Base-by-base conservation (phyloP, 2,329 filamentous ascomycete genomes). In the Alternaria ventricosa region DNA sequence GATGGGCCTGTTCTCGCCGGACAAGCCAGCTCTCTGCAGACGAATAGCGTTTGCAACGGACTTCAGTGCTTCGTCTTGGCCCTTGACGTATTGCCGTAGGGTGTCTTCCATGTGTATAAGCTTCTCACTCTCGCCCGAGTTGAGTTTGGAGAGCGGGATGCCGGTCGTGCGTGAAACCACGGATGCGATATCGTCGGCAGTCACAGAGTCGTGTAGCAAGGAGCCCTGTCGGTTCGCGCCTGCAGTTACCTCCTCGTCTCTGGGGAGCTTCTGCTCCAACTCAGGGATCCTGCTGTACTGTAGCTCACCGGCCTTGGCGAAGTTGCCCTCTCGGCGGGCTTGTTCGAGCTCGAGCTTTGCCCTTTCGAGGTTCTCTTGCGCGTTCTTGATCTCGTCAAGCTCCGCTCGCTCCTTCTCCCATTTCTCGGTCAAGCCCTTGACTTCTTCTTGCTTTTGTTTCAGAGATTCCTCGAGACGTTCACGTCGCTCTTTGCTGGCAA, bases 61-160 rank as follows among this genome's bases (percentile, higher is more conserved):
- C 68, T 90, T 90, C 62, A 99, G 88, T 7, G 96, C 96, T 74
- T 98, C 94, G 68, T 98, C 95, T 78, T 99, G 96, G 4, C 96
- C 96, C 68, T 93, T 91, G 58, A 99, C 91, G 5, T 92, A 91
- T 74, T 94, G 85, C 6, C 93, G 87, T 9, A 99, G 86, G 0
- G 89, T 92, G 65, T 97, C 93, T 80, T 99, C 96, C 94, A 98
- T 98, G 73, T 93, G 90, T 13, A 99, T 91, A 27, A 99, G 85
- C 81, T 97, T 97, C 79, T 98, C 94, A 44, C 96, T 92, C 71
- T 98, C 95, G 22, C 95, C 95, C 9, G 93, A 91, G 74, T 96
- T 97, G 53, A 99, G 86, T 79, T 97, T 98, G 28, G 90, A 90
- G 23, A 97, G 91, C 0, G 96, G 96, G 64, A 97, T 98, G 27